phyloP scores from a whole-genome alignment of 169 alveolate species.

The Nephromyces sp. region DNA sequence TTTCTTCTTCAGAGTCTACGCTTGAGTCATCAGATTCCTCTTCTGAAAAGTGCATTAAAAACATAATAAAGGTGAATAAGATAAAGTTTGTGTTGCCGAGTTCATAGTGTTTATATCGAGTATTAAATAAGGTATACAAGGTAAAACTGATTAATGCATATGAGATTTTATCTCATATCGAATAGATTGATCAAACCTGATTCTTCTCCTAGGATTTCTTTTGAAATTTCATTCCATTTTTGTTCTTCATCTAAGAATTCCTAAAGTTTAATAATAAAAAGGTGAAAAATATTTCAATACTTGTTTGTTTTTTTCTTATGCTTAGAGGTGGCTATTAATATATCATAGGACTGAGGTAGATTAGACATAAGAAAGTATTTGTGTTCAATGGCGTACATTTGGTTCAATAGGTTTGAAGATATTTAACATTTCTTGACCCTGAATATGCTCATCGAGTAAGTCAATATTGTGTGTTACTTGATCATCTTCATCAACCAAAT shows the following conservation, averaged over 20 bases:
- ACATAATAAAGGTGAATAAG: no score
- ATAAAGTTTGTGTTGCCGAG: no score
- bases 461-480: slow-evolving; percentile 90
- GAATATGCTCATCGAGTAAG: slow-evolving; percentile 77
- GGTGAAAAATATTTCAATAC: background rate
- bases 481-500: slow-evolving; percentile 91
- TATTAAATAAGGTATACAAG: no score
- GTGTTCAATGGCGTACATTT: background rate
- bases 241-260: background rate
- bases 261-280: background rate
- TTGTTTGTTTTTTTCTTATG: no score
- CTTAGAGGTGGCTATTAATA: no score
- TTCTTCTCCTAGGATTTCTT: slow-evolving; percentile 28
- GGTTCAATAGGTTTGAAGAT: slow-evolving; percentile 54
- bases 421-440: slow-evolving; percentile 83
- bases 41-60: no score
- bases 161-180: background rate
- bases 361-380: no score
- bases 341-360: no score
- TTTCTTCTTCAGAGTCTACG: no score
- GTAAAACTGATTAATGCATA: no score
- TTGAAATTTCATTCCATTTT: slow-evolving; percentile 5
- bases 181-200: background rate
- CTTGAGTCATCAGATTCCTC: no score
- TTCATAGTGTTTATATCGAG: no score